phyloP scores from a whole-genome alignment of 805 yeast species.

The Kodamaea laetipori region DNA sequence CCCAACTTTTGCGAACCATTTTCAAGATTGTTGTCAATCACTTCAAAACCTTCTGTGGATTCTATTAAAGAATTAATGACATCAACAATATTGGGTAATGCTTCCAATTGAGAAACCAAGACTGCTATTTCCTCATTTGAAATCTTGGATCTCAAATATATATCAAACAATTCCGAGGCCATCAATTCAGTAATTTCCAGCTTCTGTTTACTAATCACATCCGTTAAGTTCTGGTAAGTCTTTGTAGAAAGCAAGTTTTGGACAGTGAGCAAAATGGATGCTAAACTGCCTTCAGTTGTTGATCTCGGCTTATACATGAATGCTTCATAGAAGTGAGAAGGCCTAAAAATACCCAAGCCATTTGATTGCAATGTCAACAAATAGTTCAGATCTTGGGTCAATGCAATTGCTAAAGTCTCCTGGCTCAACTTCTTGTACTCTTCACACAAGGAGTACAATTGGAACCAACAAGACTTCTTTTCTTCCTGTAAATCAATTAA shows the following conservation, averaged over 20 bases:
- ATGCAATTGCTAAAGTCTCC: slow-evolving; percentile 52
- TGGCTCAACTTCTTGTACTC: slow-evolving; percentile 64
- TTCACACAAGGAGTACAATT: slow-evolving; percentile 68
- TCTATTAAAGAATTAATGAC: slow-evolving; percentile 27
- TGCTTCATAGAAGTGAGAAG: slow-evolving; percentile 35
- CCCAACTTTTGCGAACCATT: slow-evolving; percentile 18
- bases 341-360: slow-evolving; percentile 35
- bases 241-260: slow-evolving; percentile 31
- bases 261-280: slow-evolving; percentile 24
- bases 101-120: slow-evolving; percentile 25
- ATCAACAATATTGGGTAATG: slow-evolving; percentile 29
- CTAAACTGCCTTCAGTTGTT: slow-evolving; percentile 19
- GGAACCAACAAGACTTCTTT: slow-evolving; percentile 61
- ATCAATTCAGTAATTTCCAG: slow-evolving; percentile 17
- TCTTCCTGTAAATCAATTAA: slow-evolving; percentile 18
- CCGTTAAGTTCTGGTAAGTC: slow-evolving; percentile 27
- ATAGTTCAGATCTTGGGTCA: slow-evolving; percentile 14
- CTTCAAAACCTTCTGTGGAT: slow-evolving; percentile 9
- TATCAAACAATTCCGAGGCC: slow-evolving; percentile 27
- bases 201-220: slow-evolving; percentile 16
- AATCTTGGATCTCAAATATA: slow-evolving; percentile 27
- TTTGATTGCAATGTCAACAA: slow-evolving; percentile 28
- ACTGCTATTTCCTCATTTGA: slow-evolving; percentile 24
- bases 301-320: slow-evolving; percentile 15
- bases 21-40: slow-evolving; percentile 8